These are phyloP conservation scores for Brassica rapa DNA, from an alignment of 345 rosid genomes.

Conservation along the genomic window DNA sequence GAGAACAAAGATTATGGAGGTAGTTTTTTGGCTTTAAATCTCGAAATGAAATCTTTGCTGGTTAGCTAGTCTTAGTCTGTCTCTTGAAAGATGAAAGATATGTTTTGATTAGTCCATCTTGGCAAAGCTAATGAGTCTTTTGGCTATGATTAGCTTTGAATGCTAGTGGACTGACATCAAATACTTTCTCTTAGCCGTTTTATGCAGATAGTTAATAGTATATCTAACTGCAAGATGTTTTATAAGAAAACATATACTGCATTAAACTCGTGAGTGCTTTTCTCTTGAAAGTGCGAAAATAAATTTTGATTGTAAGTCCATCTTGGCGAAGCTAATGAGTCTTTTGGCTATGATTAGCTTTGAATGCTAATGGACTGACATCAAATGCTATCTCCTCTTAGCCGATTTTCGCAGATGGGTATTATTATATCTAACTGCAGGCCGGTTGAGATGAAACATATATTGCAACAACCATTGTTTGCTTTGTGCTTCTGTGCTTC, in stretches of 20 bases:
- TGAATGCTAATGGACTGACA: slow-evolving; percentile 51
- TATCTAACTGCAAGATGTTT: slow-evolving; percentile 21
- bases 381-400: slow-evolving; percentile 7
- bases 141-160: slow-evolving; percentile 39
- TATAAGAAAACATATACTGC: slow-evolving; percentile 4
- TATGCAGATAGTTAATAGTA: slow-evolving; percentile 22
- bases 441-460: slow-evolving; percentile 25
- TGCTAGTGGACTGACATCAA: slow-evolving; percentile 49
- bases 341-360: slow-evolving; percentile 35
- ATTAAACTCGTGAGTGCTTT: not conserved
- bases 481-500: not conserved
- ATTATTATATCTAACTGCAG: slow-evolving; percentile 15
- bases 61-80: not conserved
- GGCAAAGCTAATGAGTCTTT: slow-evolving; percentile 51
- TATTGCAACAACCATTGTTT: not conserved
- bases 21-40: slow-evolving; percentile 33
- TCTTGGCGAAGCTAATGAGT: slow-evolving; percentile 59
- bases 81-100: not conserved
- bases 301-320: slow-evolving; percentile 9
- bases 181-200: not conserved
- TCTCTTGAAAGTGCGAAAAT: not conserved
- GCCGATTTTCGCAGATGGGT: slow-evolving; percentile 18
- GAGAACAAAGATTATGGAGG: slow-evolving; percentile 95
- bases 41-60: not conserved
- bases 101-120: slow-evolving; percentile 39